These are phyloP conservation scores for Clarireedia monteithiana DNA, from an alignment of 2,329 filamentous ascomycete genomes.

Conservation along the genomic window DNA sequence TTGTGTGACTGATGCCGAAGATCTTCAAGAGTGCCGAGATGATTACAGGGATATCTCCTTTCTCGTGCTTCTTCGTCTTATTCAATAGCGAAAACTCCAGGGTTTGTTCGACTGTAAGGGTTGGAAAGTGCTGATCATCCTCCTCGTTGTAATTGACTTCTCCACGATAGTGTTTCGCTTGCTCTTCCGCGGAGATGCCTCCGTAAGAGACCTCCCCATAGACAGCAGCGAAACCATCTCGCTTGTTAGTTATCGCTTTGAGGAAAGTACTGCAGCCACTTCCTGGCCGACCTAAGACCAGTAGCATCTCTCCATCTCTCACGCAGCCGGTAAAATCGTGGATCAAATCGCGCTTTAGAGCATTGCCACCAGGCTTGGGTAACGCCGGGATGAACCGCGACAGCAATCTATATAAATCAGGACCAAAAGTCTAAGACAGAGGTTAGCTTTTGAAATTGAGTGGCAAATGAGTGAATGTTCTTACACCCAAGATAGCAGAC, in stretches of 20 bases:
- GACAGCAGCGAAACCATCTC: constrained; percentile 56
- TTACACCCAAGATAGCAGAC: constrained; percentile 57
- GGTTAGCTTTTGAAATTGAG: neutral
- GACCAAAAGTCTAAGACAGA: constrained; percentile 56
- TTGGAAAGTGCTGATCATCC: constrained; percentile 68
- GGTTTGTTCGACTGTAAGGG: constrained; percentile 70
- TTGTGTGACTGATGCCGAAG: constrained; percentile 71
- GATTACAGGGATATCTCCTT: constrained; percentile 57
- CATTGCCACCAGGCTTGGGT: constrained; percentile 18
- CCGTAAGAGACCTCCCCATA: constrained; percentile 65
- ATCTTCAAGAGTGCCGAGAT: constrained; percentile 65
- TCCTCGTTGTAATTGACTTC: constrained; percentile 75
- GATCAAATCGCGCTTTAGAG: constrained; percentile 39
- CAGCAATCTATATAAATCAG: constrained; percentile 64
- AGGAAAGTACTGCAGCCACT: constrained; percentile 71
- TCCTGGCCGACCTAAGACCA: constrained; percentile 66
- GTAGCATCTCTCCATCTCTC: constrained; percentile 63
- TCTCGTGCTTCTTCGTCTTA: constrained; percentile 63
- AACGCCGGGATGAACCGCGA: constrained; percentile 23
- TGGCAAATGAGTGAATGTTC: neutral
- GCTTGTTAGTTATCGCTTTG: constrained; percentile 66
- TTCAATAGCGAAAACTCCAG: constrained; percentile 67
- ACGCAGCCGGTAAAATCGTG: constrained; percentile 62
- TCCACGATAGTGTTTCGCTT: constrained; percentile 57
- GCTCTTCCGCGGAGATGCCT: constrained; percentile 59